Percentiles rank a stretch among this genome's conserved stretches.
These are phyloP conservation scores for Eimeria tenella DNA, from an alignment of 169 alveolate genomes.

Conservation along the genomic window DNA sequence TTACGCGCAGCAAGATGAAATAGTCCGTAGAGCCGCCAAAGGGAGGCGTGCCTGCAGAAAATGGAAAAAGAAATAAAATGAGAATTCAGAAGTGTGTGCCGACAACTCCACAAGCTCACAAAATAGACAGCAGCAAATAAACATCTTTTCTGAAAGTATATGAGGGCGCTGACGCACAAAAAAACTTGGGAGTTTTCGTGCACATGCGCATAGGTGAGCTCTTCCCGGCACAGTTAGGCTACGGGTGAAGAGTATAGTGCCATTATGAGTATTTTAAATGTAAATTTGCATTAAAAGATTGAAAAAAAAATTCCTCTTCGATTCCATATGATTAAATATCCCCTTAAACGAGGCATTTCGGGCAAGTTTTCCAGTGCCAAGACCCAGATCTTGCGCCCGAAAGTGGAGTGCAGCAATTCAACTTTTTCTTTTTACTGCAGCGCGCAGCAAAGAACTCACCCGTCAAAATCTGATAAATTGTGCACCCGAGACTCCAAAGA, in stretches of 20 bases:
- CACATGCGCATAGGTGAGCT: not conserved
- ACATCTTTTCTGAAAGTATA: too few species aligned
- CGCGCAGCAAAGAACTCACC: conserved; percentile 85
- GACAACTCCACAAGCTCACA: too few species aligned
- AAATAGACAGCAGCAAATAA: too few species aligned
- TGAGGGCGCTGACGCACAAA: too few species aligned
- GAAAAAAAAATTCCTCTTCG: too few species aligned
- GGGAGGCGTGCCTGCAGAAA: conserved; percentile 79
- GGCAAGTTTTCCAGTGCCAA: too few species aligned
- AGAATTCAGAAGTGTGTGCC: not conserved
- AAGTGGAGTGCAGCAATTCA: not conserved
- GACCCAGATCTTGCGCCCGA: not conserved
- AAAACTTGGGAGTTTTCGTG: not conserved
- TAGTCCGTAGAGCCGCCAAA: conserved; percentile 87
- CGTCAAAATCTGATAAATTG: conserved; percentile 91
- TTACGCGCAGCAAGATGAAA: conserved; percentile 84
- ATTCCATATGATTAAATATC: too few species aligned
- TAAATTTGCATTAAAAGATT: too few species aligned
- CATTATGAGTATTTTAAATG: too few species aligned
- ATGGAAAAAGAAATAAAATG: not conserved
- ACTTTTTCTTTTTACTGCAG: not conserved
- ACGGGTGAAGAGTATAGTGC: too few species aligned
- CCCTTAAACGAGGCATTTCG: too few species aligned
- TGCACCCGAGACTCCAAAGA: conserved; percentile 95
- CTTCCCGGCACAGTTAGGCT: too few species aligned